Percentiles rank a stretch among this genome's conserved stretches.
Conservation (phyloP, 805 yeast species). For the Metschnikowia cubensis region DNA sequence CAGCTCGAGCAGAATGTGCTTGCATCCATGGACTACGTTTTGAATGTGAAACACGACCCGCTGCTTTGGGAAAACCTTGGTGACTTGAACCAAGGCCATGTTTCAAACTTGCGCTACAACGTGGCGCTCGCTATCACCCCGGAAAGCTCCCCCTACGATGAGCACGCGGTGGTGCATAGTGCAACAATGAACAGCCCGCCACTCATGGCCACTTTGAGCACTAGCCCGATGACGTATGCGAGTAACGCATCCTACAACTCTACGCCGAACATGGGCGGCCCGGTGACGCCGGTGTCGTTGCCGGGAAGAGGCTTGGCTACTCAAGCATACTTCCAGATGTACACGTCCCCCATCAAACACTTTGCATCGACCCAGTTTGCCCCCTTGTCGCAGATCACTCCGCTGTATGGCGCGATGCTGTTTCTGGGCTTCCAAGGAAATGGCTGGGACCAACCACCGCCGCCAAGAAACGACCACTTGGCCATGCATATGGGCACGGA, state of each 20-base stretch:
- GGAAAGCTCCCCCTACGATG: not conserved
- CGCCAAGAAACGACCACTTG: not conserved
- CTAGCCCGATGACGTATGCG: conserved; percentile 10
- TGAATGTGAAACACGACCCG: conserved; percentile 10
- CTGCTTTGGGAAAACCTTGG: conserved; percentile 11
- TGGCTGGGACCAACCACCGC: not conserved
- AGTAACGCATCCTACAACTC: conserved; percentile 6
- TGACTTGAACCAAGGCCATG: conserved; percentile 2
- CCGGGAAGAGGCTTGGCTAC: conserved; percentile 1
- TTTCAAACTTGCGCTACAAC: conserved; percentile 6
- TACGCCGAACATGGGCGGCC: conserved; percentile 10
- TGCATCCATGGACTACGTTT: conserved; percentile 12
- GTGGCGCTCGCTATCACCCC: conserved; percentile 3
- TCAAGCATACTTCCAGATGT: conserved; percentile 5
- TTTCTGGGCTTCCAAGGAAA: not conserved
- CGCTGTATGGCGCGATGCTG: not conserved
- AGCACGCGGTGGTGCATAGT: not conserved
- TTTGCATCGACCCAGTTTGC: not conserved
- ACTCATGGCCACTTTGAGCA: conserved; percentile 9
- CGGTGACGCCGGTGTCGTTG: conserved; percentile 10
- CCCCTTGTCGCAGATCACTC: not conserved
- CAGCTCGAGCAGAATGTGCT: conserved; percentile 18
- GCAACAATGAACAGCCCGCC: conserved; percentile 4
- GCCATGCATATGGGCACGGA: not conserved
- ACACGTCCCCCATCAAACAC: conserved; percentile 9